Base-by-base conservation (phyloP, 192 early-diverging fungal genomes). In the Rhizophagus clarus region DNA sequence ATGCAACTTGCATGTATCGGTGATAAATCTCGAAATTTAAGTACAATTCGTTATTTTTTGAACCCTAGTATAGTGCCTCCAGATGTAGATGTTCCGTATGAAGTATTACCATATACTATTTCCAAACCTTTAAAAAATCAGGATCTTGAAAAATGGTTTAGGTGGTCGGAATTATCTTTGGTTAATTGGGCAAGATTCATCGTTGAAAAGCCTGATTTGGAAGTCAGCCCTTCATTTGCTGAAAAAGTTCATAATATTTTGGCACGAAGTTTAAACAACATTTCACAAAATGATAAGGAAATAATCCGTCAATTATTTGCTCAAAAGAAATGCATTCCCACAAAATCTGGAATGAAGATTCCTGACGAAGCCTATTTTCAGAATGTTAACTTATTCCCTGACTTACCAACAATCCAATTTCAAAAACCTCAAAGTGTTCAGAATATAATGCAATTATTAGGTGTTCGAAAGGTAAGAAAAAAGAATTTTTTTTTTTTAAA, bases 301-400 rank as follows among this genome's bases (percentile, higher is more conserved):
- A 61, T 84, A 8, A 71, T 87, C 37, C 40, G 79, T n/a, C 67
- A 66, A 2, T 28, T 88, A 32, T 60, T 91, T 3, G 24, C 74
- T 9, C 70, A 80, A 24, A 88, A 88, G 77, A 85, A 72, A 34
- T 95, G 94, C 79, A 89, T 96, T 26, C 90, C 90, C 0, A 96
- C 96, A 12, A 87, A 88, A 69, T 81, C 82, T 17, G 95, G 96
- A 6, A 84, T 96, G 79, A 87, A 90, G 42, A 4, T 86, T 0
- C 94, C 95, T 1, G 76, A 66, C 9, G 93, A 96, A 17, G 84
- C 92, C 0, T 97, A 97, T 79, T 96, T 97, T 83, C 84, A 82
- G n/a, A 91, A 84, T 17, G 96, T 96, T 1, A 94, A 91, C 3
- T 79, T 97, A 2, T 97, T 97, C 85, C 90, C 89, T 22, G 95